Conservation (phyloP, 768 basidiomycete species). For the Brasilioporus rufonigricans region DNA sequence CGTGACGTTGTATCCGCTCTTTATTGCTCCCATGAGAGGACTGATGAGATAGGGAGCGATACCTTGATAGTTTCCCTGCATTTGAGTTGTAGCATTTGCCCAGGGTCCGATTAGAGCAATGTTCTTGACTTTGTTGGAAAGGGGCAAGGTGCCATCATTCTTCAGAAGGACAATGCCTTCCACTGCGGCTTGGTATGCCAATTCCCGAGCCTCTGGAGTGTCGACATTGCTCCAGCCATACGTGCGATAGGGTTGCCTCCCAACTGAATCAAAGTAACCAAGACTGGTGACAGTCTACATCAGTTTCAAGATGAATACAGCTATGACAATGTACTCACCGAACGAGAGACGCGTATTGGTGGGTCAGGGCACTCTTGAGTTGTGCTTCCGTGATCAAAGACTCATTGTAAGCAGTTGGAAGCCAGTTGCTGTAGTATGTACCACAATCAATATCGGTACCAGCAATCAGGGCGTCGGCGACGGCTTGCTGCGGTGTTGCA, state of each 20-base stretch:
- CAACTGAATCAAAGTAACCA: constrained; percentile 52
- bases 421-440: constrained; percentile 41
- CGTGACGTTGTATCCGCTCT: constrained; percentile 46
- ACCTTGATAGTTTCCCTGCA: constrained; percentile 61
- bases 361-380: constrained; percentile 42
- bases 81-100: constrained; percentile 51
- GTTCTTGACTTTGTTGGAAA: constrained; percentile 42
- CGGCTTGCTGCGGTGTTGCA: constrained; percentile 42
- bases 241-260: constrained; percentile 45
- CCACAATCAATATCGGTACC: constrained; percentile 60
- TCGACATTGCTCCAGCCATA: constrained; percentile 49
- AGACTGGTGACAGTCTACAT: constrained; percentile 35
- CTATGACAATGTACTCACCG: constrained; percentile 31
- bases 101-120: constrained; percentile 61
- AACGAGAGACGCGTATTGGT: constrained; percentile 53
- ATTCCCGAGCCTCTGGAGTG: constrained; percentile 42
- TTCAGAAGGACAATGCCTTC: constrained; percentile 61
- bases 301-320: not conserved
- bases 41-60: constrained; percentile 54
- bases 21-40: constrained; percentile 46
- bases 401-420: constrained; percentile 48
- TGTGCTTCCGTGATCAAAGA: constrained; percentile 44
- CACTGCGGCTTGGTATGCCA: constrained; percentile 50
- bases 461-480: constrained; percentile 48
- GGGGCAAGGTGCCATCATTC: constrained; percentile 59